Base-by-base conservation (phyloP, 371 early-diverging fungal species). In the Coelomomyces lativittatus region DNA sequence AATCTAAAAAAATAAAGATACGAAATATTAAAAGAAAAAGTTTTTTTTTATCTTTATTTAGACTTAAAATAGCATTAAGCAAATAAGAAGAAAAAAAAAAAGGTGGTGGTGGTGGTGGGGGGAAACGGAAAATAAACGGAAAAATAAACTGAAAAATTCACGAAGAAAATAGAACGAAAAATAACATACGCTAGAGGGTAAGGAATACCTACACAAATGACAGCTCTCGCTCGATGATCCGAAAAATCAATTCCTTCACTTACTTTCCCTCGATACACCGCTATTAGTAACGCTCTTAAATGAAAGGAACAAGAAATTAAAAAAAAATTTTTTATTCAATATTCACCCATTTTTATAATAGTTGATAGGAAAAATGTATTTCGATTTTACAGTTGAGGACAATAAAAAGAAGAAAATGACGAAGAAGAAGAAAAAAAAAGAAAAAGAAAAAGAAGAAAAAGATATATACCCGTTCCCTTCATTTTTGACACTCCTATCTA, bases 181-280 rank as follows among this genome's bases (percentile, higher is more conserved):
- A 11, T 9, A 15, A 15, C 39, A 28, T 39, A 39, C 26, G 47
- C 15, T 7, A 7, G 7, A 11, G 90, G 90, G 51, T 61, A 96
- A 0, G 97, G 97, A 48, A 96, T 86, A n/a, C 97, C 90, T 15
- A 88, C 60, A 0, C 82, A 67, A 27, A 93, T 61, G 2, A 96
- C 91, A 0, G 91, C 88, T 32, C 97, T 73, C 33, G 86, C 86
- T 34, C 78, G 70, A 31, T 72, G 60, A 60, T 96, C 90, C 4
- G 78, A 80, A 56, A 96, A 95, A 55, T 96, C 92, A 39, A 92
- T 81, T 9, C 97, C 97, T 59, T 96, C 97, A 28, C 82, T 79
- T 1, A 86, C 86, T 60, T 89, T 93, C 3, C 97, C 97, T 25
- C 92, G 65, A 54, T 78, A 89, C 0, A 76, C 74, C 28, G 69